These are phyloP conservation scores for Dactylorhiza incarnata DNA, from an alignment of 106 monocot genomes.

Conservation along the genomic window DNA sequence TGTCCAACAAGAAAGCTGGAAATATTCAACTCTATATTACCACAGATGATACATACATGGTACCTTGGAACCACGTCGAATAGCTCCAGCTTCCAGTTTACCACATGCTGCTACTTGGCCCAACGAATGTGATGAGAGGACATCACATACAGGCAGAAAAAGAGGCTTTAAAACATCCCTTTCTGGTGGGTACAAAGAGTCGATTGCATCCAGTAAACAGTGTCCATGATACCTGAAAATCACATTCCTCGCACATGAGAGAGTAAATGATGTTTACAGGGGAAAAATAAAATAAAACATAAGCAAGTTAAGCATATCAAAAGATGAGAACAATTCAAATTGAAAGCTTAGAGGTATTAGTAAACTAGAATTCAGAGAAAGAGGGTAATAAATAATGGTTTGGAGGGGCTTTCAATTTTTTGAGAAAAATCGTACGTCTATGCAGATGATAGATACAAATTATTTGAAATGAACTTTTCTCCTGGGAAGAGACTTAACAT, in stretches of 20 bases:
- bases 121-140: conserved; percentile 41
- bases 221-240: conserved; percentile 57
- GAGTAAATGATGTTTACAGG: neutral
- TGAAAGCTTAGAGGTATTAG: too few relatives aligned
- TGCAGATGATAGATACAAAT: neutral
- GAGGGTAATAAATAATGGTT: too few relatives aligned
- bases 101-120: conserved; percentile 78
- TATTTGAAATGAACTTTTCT: neutral
- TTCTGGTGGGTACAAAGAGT: conserved; percentile 46
- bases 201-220: conserved; percentile 71
- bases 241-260: neutral
- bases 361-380: too few relatives aligned
- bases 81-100: conserved; percentile 81
- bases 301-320: neutral
- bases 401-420: too few relatives aligned
- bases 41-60: neutral
- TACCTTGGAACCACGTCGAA: conserved; percentile 85
- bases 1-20: neutral
- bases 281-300: neutral
- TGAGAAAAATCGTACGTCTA: too few relatives aligned
- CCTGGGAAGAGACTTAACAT: neutral
- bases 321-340: neutral
- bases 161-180: conserved; percentile 70
- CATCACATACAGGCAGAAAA: conserved; percentile 85
- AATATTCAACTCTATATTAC: neutral